These are phyloP conservation scores for Vitis hybrid DNA, from an alignment of 177 flowering plant species.

Conservation along the genomic window DNA sequence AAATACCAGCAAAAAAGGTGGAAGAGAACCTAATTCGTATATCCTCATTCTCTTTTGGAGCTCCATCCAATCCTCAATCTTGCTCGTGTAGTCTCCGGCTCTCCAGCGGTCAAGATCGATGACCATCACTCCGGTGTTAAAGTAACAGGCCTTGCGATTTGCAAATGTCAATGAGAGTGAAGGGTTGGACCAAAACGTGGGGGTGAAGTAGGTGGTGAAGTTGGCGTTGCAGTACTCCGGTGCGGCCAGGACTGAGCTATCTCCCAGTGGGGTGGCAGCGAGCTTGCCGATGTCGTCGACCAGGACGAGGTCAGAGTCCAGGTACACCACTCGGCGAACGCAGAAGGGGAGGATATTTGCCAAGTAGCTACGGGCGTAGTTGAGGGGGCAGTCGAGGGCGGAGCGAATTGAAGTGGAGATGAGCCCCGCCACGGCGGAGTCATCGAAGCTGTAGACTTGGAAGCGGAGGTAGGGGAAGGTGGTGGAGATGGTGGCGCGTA, in stretches of 20 bases:
- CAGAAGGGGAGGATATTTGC: slow-evolving; percentile 68
- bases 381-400: slow-evolving; percentile 87
- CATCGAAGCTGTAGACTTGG: slow-evolving; percentile 58
- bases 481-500: slow-evolving; percentile 47
- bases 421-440: slow-evolving; percentile 49
- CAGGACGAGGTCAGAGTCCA: slow-evolving; percentile 88
- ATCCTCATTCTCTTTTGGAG: slow-evolving; percentile 92
- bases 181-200: slow-evolving; percentile 87
- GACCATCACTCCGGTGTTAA: slow-evolving; percentile 95
- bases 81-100: slow-evolving; percentile 60
- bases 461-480: slow-evolving; percentile 86
- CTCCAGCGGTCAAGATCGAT: slow-evolving; percentile 86
- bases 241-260: slow-evolving; percentile 57
- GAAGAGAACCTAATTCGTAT: slow-evolving; percentile 87
- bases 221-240: slow-evolving; percentile 92
- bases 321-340: slow-evolving; percentile 82
- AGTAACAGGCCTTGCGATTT: slow-evolving; percentile 63
- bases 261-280: slow-evolving; percentile 50
- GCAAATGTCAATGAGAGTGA: slow-evolving; percentile 73
- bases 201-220: slow-evolving; percentile 86
- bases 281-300: slow-evolving; percentile 88
- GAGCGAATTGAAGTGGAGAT: slow-evolving; percentile 91
- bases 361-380: slow-evolving; percentile 86
- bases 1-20: slow-evolving; percentile 87
- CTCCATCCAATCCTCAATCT: slow-evolving; percentile 97